Percentiles rank a stretch among this genome's conserved stretches.
Conservation (phyloP, 2,329 filamentous ascomycete species). For the Hypoxylon rubiginosum region DNA sequence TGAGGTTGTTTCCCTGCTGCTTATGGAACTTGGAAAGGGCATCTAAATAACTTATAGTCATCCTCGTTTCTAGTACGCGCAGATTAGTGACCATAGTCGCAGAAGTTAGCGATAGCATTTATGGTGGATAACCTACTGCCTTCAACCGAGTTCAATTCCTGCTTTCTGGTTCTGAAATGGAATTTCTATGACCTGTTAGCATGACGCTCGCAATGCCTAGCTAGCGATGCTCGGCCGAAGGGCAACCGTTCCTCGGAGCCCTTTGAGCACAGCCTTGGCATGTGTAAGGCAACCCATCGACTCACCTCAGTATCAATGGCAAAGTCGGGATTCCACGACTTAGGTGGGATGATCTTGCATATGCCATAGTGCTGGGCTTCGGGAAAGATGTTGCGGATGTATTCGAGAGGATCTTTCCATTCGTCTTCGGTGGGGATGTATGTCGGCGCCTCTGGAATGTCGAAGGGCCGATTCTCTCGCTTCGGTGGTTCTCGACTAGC, state of each 20-base stretch:
- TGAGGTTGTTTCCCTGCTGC: constrained; percentile 93
- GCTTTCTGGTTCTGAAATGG: constrained; percentile 94
- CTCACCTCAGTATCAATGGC: constrained; percentile 96
- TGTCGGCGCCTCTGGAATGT: constrained; percentile 88
- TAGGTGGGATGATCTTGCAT: constrained; percentile 94
- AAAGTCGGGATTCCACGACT: constrained; percentile 93
- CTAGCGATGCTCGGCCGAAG: neutral
- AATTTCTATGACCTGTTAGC: constrained; percentile 75
- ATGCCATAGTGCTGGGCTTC: constrained; percentile 91
- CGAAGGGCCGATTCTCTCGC: constrained; percentile 80
- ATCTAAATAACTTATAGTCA: constrained; percentile 96
- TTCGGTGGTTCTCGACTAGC: constrained; percentile 82
- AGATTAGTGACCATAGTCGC: constrained; percentile 28
- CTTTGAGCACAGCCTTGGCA: neutral
- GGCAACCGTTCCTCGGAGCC: neutral
- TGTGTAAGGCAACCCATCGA: constrained; percentile 3
- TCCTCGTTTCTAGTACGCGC: constrained; percentile 78
- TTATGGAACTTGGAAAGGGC: constrained; percentile 97
- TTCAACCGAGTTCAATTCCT: constrained; percentile 98
- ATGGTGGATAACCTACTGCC: constrained; percentile 76
- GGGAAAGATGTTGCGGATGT: constrained; percentile 90
- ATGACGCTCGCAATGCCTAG: constrained; percentile 6
- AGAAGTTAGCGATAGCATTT: neutral
- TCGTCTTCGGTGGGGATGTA: constrained; percentile 93
- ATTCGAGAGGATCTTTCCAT: constrained; percentile 93